Conservation (phyloP, 768 basidiomycete species). For the Macrolepiota dolichaula region DNA sequence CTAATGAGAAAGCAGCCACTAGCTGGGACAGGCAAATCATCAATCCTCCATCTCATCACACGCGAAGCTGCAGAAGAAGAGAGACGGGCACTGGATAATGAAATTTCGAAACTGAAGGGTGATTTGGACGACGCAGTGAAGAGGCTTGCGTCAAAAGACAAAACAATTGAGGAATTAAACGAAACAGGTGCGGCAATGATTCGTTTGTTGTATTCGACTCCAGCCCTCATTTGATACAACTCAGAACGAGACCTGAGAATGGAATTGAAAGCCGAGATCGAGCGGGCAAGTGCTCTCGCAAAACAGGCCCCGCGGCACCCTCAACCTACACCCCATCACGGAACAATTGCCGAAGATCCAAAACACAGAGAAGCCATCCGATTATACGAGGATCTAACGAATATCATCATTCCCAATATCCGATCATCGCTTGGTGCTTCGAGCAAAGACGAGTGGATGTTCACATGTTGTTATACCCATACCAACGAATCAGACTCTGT, state of each 20-base stretch:
- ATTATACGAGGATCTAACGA: slow-evolving; percentile 86
- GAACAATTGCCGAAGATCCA: slow-evolving; percentile 42
- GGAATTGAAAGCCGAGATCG: slow-evolving; percentile 64
- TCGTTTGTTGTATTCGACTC: not conserved
- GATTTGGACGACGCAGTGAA: slow-evolving; percentile 39
- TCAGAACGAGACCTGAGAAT: slow-evolving; percentile 48
- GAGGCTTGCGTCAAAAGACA: slow-evolving; percentile 39
- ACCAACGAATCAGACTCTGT: slow-evolving; percentile 27
- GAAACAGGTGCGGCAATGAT: slow-evolving; percentile 38
- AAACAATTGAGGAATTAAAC: slow-evolving; percentile 43
- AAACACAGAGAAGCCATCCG: slow-evolving; percentile 59
- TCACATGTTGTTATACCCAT: slow-evolving; percentile 68
- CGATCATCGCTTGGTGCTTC: slow-evolving; percentile 36
- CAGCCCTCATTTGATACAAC: not conserved
- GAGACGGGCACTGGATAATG: slow-evolving; percentile 29
- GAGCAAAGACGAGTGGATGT: slow-evolving; percentile 55
- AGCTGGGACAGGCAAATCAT: slow-evolving; percentile 42
- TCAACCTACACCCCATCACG: slow-evolving; percentile 36
- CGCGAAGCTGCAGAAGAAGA: slow-evolving; percentile 74
- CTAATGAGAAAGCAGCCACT: slow-evolving; percentile 55
- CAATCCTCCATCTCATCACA: slow-evolving; percentile 64
- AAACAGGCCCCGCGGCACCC: slow-evolving; percentile 39
- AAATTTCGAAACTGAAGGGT: slow-evolving; percentile 41
- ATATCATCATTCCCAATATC: slow-evolving; percentile 66
- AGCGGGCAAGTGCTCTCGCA: slow-evolving; percentile 43